phyloP scores from a whole-genome alignment of 169 alveolate species.

The Babesia gibsoni region DNA sequence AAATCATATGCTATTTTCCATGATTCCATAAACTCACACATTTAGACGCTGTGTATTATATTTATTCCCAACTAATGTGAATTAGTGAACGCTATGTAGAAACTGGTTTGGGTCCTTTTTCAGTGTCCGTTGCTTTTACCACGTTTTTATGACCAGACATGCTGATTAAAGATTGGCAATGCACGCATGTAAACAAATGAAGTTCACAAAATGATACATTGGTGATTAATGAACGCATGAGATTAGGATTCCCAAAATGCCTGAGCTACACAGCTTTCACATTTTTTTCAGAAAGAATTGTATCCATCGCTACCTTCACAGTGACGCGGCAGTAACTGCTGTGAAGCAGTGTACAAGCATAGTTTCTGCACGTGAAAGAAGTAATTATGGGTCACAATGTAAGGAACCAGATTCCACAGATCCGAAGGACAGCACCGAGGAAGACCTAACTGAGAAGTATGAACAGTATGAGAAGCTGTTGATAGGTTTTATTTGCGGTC shows the following conservation, averaged over 20 bases:
- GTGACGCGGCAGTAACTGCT: slow-evolving; percentile 38
- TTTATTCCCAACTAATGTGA: too few species aligned
- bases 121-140: too few species aligned
- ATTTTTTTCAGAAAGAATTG: slow-evolving; percentile 27
- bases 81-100: background rate
- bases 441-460: slow-evolving; percentile 30
- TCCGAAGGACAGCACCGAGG: background rate
- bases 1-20: too few species aligned
- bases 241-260: background rate
- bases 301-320: slow-evolving; percentile 35
- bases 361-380: background rate
- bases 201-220: too few species aligned
- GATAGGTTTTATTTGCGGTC: slow-evolving; percentile 51
- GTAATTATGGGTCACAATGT: background rate
- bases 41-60: too few species aligned
- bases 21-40: too few species aligned
- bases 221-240: background rate
- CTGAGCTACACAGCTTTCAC: slow-evolving; percentile 51
- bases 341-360: slow-evolving; percentile 25
- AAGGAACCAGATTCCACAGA: background rate
- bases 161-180: too few species aligned
- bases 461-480: slow-evolving; percentile 50
- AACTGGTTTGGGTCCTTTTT: background rate
- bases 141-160: too few species aligned
- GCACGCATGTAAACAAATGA: too few species aligned